Percentiles rank a stretch among this genome's conserved stretches.
These are phyloP conservation scores for Chlamydomonas incerta DNA, from an alignment of 139 green algal species.

Conservation along the genomic window DNA sequence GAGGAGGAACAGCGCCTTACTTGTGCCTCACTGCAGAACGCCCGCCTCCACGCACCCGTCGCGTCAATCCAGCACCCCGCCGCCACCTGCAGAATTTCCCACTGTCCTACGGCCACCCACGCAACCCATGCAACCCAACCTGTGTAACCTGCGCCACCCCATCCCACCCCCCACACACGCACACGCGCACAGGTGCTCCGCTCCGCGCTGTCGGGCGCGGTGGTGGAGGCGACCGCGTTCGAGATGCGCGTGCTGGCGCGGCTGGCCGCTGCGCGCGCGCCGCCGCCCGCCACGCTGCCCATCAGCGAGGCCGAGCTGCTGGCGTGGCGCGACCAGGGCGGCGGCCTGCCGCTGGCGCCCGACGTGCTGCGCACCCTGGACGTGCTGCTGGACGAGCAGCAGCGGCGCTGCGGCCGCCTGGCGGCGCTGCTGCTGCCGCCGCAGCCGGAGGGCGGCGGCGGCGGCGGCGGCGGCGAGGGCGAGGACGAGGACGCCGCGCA, in stretches of 20 bases:
- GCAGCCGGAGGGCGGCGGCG: background rate
- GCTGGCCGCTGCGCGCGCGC: constrained; percentile 7
- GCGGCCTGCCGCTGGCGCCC: constrained; percentile 18
- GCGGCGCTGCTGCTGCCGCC: background rate
- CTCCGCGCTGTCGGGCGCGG: constrained; percentile 7
- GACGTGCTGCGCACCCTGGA: constrained; percentile 14
- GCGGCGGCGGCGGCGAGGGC: background rate
- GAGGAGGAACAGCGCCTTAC: too few relatives aligned
- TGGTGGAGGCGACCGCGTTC: constrained; percentile 10
- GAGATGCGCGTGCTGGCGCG: constrained; percentile 5
- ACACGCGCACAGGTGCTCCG: background rate
- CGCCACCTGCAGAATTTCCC: too few relatives aligned
- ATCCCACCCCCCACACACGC: too few relatives aligned
- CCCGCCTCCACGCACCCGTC: too few relatives aligned
- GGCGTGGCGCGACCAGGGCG: background rate
- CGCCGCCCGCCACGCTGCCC: background rate
- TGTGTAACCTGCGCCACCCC: too few relatives aligned
- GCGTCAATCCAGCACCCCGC: too few relatives aligned
- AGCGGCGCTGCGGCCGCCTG: too few relatives aligned
- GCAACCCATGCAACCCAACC: too few relatives aligned
- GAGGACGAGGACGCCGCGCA: too few relatives aligned
- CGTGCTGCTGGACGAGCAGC: constrained; percentile 27
- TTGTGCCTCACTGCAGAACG: too few relatives aligned
- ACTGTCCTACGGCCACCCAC: too few relatives aligned
- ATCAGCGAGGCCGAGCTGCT: background rate